Conservation (phyloP, 768 basidiomycete species). For the Suillus plorans region DNA sequence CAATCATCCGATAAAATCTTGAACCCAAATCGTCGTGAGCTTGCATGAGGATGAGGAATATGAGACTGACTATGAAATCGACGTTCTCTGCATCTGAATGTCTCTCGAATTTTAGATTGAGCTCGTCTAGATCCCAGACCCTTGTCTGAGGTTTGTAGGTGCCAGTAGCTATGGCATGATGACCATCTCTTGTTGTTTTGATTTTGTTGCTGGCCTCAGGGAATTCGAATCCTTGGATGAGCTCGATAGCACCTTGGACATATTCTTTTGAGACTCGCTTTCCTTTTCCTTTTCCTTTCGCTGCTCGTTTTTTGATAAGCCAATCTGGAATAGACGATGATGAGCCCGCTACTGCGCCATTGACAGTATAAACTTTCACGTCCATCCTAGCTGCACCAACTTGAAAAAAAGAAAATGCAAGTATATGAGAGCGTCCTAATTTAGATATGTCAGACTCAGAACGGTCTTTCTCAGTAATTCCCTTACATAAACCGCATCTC, state of each 20-base stretch:
- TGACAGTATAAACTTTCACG: slow-evolving; percentile 93
- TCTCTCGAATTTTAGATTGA: slow-evolving; percentile 92
- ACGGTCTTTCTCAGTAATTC: background rate
- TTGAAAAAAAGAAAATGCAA: background rate
- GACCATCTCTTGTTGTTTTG: slow-evolving; percentile 88
- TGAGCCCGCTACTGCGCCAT: slow-evolving; percentile 84
- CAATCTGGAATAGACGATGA: slow-evolving; percentile 94
- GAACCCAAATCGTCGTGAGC: background rate
- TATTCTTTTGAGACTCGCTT: slow-evolving; percentile 71
- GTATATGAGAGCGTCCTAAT: background rate
- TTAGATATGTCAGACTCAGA: background rate
- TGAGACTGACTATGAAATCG: slow-evolving; percentile 81
- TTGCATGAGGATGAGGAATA: background rate
- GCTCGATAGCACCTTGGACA: slow-evolving; percentile 81
- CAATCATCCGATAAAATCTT: slow-evolving; percentile 97
- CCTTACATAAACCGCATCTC: background rate
- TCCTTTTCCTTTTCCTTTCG: slow-evolving; percentile 63
- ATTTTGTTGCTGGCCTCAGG: slow-evolving; percentile 94
- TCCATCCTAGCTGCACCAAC: slow-evolving; percentile 13
- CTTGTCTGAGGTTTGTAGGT: slow-evolving; percentile 98
- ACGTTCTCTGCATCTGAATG: slow-evolving; percentile 97
- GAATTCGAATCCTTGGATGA: slow-evolving; percentile 95
- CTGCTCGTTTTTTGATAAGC: slow-evolving; percentile 72
- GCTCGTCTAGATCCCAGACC: slow-evolving; percentile 92
- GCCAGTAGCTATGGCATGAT: slow-evolving; percentile 91